Evolutionary conservation across 371 early-diverging fungal genomes (phyloP).

Genomic region (Globomyces sp.): DNA sequence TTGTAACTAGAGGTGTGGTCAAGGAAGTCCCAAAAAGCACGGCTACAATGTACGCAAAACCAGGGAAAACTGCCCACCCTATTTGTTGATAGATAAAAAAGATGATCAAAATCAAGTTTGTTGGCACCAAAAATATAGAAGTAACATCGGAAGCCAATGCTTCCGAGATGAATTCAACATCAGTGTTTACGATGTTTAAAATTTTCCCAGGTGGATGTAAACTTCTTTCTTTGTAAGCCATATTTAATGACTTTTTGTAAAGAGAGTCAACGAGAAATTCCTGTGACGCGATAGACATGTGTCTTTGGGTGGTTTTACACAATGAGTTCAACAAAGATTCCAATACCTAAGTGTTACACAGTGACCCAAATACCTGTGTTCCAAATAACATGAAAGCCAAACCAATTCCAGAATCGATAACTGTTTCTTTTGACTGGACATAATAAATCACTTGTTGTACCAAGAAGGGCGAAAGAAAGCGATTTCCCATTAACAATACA

Average conservation of each 20-base stretch:
- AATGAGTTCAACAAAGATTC: neutral
- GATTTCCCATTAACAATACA: neutral
- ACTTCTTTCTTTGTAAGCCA: slow-evolving; percentile 20
- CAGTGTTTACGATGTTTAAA: slow-evolving; percentile 34
- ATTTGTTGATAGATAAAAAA: slow-evolving; percentile 20
- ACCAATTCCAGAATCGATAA: neutral
- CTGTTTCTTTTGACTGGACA: neutral
- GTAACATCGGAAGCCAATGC: neutral
- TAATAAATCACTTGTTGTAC: neutral
- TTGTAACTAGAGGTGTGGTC: neutral
- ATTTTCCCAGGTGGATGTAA: slow-evolving; percentile 22
- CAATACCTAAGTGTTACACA: neutral
- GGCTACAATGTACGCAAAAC: slow-evolving; percentile 20
- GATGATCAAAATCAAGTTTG: slow-evolving; percentile 23
- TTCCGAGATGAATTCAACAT: slow-evolving; percentile 18
- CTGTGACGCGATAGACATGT: slow-evolving; percentile 11
- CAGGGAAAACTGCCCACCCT: slow-evolving; percentile 30
- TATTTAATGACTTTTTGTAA: slow-evolving; percentile 50
- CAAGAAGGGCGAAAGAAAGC: neutral
- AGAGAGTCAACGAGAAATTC: slow-evolving; percentile 38
- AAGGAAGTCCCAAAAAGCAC: neutral
- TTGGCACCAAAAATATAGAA: slow-evolving; percentile 13
- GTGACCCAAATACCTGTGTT: neutral
- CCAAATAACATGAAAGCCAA: slow-evolving; percentile 5
- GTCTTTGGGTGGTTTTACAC: neutral